Evolutionary conservation across 2,329 filamentous ascomycete species (phyloP).

Genomic region (Aspergillus cejpii): DNA sequence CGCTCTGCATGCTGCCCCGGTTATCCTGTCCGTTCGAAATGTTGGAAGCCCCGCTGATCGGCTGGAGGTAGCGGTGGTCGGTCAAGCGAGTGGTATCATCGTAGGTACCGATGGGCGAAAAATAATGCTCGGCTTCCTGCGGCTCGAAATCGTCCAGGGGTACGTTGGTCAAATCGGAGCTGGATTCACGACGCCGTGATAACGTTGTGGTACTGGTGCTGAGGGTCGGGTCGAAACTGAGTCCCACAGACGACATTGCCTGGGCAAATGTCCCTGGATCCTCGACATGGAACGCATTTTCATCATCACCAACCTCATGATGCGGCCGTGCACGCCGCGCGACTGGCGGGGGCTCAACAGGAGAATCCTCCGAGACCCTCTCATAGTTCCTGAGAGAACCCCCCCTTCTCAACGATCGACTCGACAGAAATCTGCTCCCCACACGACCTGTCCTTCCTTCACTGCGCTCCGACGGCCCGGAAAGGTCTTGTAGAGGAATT

Average conservation of each 20-base stretch:
- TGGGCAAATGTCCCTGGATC: slow-evolving; percentile 38
- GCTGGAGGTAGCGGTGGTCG: slow-evolving; percentile 49
- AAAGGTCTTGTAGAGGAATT: slow-evolving; percentile 65
- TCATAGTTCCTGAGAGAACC: slow-evolving; percentile 45
- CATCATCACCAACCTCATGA: slow-evolving; percentile 16
- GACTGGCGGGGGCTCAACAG: slow-evolving; percentile 26
- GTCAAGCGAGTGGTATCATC: slow-evolving; percentile 56
- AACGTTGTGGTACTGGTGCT: slow-evolving; percentile 14
- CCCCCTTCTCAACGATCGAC: slow-evolving; percentile 37
- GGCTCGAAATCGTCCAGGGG: slow-evolving; percentile 26
- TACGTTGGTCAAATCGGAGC: slow-evolving; percentile 26
- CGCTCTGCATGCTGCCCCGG: slow-evolving; percentile 49
- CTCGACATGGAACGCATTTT: slow-evolving; percentile 30
- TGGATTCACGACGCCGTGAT: slow-evolving; percentile 18
- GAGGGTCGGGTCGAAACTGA: slow-evolving; percentile 34
- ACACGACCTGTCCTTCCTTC: slow-evolving; percentile 25
- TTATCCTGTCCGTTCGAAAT: slow-evolving; percentile 40
- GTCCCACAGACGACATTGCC: slow-evolving; percentile 39
- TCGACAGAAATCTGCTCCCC: slow-evolving; percentile 42
- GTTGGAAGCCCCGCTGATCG: slow-evolving; percentile 48
- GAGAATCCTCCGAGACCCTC: slow-evolving; percentile 49
- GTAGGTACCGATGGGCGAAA: slow-evolving; percentile 46
- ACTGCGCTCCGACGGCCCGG: slow-evolving; percentile 33
- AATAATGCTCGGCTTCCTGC: slow-evolving; percentile 49
- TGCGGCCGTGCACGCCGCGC: slow-evolving; percentile 18